Base-by-base conservation (phyloP, 345 rosid genomes). In the Arabidopsis arenosa region DNA sequence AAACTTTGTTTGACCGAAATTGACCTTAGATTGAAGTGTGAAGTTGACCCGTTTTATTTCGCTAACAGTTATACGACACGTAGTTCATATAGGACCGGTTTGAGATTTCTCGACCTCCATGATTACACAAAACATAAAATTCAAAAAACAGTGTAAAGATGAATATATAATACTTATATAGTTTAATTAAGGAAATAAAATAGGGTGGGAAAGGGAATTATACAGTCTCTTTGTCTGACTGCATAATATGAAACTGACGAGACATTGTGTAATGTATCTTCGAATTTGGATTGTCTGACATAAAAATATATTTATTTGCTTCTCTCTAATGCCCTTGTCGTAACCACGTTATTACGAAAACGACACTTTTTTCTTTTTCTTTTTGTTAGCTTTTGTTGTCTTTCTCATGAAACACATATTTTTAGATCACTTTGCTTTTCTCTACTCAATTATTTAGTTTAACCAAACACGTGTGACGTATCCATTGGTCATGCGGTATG, bases 251-350 rank as follows among this genome's bases (percentile, higher is more conserved):
- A 85, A 84, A 88, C 87, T 78, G 98, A 87, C 93, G 70, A 81
- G 80, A 86, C 92, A 76, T 77, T 79, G 62, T 61, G 55, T 59
- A 63, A 67, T 81, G 80, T 78, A 88, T 88, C 87, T 80, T 82
- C 86, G 84, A 70, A 35, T 87, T 89, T 77, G 89, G 97, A 93
- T 91, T 89, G 82, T 81, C 93, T 94, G 95, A 85, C 95, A 85
- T 30, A 26, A 0, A 9, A 71, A 63, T 18, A 23, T 5, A n/a
- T 14, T 28, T 28, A n/a, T 30, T 17, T 47, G 67, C 39, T 74
- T 70, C 66, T 75, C 57, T 40, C 33, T 81, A 58, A 60, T 36
- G 74, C 67, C 84, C 82, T 69, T 5, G 2, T 18, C 13, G 15
- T 8, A n/a, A 69, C 48, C 66, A 55, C 28, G 54, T 69, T 82